Base-by-base conservation (phyloP, 495 filamentous ascomycete genomes). In the Podospora didyma region DNA sequence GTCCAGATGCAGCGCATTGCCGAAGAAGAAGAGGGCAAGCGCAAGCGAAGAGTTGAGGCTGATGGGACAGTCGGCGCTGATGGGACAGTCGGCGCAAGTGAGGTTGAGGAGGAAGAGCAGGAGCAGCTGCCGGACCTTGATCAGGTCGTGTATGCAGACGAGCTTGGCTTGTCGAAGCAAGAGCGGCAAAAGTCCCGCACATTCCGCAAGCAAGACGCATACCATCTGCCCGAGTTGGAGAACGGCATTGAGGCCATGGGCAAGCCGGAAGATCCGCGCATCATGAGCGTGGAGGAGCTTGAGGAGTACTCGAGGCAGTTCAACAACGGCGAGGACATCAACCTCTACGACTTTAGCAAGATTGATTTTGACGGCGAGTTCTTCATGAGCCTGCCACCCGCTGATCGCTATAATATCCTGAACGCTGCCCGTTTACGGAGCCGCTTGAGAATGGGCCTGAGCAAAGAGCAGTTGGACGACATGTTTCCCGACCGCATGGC, bases 401-500 rank as follows among this genome's bases (percentile, higher is more conserved):
- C 84, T 2, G 94, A 98, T 76, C 86, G 93, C 20, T 97, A 98
- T 73, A 97, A 97, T 58, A 98, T 98, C 46, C 71, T 98, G 14
- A 97, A 97, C 65, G 93, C 95, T 0, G 94, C 95, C 0, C 78
- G 94, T 56, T 67, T 97, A 49, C 79, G 94, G 53, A 94, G 89
- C 62, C 77, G 94, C 34, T 74, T 98, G 57, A 81, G 94, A 49
- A 97, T 98, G 94, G 94, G 94, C 0, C 81, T 96, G 64, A 92
- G 90, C 50, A 97, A 96, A 71, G 94, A 97, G 61, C 94, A 98
- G 67, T 72, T 98, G 17, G 91, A 97, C 60, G 81, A 70, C 24
- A 97, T 97, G 94, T 98, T 98, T 62, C 95, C 94, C 0, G 86
- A 98, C 66, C 83, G 94, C n/a, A 96, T 97, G 90, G 94, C 87